Base-by-base conservation (phyloP, 140 eudicot species). In the Senecio squalidus region DNA sequence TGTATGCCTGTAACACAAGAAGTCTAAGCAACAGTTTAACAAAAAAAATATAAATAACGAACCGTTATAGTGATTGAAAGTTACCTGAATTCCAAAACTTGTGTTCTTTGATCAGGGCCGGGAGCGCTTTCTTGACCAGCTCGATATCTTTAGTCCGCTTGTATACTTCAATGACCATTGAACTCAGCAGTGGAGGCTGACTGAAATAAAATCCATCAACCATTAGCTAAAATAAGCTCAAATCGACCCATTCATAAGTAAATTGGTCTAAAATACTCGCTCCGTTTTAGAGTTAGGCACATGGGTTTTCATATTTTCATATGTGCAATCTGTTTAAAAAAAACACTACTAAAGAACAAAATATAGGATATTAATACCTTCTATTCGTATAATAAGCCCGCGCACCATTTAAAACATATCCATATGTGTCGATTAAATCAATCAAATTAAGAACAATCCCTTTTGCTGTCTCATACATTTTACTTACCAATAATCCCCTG, bases 361-460 rank as follows among this genome's bases (percentile, higher is more conserved):
- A 51, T 14, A 24, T 20, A 46, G 15, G 43, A 36, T 9, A 33
- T 13, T 18, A 9, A 22, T 74, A 74, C 98, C 96, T 92, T 53
- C 98, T 68, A 50, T 92, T 91, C 9, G 92, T 92, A 74, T 92
- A 92, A 57, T 92, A 92, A 23, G 84, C 81, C 16, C 98, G 75
- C 6, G 96, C 96, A 57, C 98, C 98, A 67, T 92, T 92, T 51
- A 92, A 83, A 60, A 87, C 96, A 43, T 81, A 66, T 18, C 98
- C 98, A 31, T 60, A 86, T 60, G 84, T 67, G 55, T 84, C 80
- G 4, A 91, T 67, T 13, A 91, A 69, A 22, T 73, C 78, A 47
- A 92, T 66, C 50, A 92, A 82, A 80, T 92, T 92, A 17, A 67
- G 48, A n/a, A 84, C 89, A 21, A 92, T 87, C 70, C 95, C 93